Percentiles rank a stretch among this genome's conserved stretches.
These are phyloP conservation scores for Beauveria brongniartii DNA, from an alignment of 2,329 filamentous ascomycete genomes.

Conservation along the genomic window DNA sequence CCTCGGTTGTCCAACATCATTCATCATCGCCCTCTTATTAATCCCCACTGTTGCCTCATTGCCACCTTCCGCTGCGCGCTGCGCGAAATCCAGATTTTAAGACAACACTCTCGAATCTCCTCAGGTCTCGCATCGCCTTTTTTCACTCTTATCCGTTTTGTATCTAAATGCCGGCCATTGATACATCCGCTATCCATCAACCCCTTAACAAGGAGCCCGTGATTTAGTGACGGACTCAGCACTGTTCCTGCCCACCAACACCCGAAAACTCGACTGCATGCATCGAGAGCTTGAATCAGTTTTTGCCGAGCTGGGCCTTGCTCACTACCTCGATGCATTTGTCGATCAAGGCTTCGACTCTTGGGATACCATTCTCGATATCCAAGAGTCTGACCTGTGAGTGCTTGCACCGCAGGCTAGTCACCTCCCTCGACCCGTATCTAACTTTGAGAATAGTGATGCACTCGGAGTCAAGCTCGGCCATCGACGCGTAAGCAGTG, in stretches of 20 bases:
- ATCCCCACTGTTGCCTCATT: not conserved
- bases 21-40: not conserved
- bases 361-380: constrained; percentile 77
- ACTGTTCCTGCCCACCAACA: not conserved
- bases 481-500: constrained; percentile 60
- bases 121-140: not conserved
- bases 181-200: not conserved
- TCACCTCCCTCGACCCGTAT: not conserved
- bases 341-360: constrained; percentile 75
- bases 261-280: constrained; percentile 24
- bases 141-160: not conserved
- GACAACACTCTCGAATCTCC: not conserved
- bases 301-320: constrained; percentile 68
- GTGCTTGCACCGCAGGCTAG: constrained; percentile 21
- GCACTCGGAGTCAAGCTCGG: constrained; percentile 70
- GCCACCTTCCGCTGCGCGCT: not conserved
- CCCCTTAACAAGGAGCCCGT: not conserved
- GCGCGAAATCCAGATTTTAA: not conserved
- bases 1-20: not conserved
- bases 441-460: constrained; percentile 42
- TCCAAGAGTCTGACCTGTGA: constrained; percentile 76
- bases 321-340: constrained; percentile 67
- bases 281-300: constrained; percentile 54
- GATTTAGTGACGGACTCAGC: not conserved
- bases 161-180: constrained; percentile 6